Base-by-base conservation (phyloP, 495 filamentous ascomycete genomes). In the Neurospora discreta region DNA sequence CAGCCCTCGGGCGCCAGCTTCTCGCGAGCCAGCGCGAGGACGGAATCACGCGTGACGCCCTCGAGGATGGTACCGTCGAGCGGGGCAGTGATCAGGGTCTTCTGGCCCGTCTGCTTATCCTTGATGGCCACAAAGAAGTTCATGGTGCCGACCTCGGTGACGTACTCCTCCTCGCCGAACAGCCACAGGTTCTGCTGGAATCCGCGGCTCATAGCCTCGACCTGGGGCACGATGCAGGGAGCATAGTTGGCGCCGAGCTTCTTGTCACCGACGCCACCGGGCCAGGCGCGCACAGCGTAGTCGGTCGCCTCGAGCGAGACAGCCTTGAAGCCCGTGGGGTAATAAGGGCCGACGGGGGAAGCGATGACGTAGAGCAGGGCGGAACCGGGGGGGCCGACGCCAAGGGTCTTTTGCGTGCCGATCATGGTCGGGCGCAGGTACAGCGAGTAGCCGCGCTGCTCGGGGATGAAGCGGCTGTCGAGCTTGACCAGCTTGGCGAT, bases 121-220 rank as follows among this genome's bases (percentile, higher is more conserved):
- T 86, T 87, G 74, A 97, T 79, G 15, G 91, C 92, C 10, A 90
- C 88, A 78, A 98, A 99, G 73, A 99, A 88, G 81, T 99, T 99
- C 95, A 98, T 99, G 40, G 96, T 97, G 71, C 95, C 95, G 40
- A 95, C 95, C 82, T 99, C 95, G 40, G 96, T 99, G 42, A 97
- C 89, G 76, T 89, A 96, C 75, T 97, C 93, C 82, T 98, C 93
- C 73, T 95, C 90, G 40, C 92, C 93, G 77, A 98, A 98, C 40
- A 99, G 84, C 95, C 95, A 99, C 69, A 99, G 85, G 81, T 98
- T 98, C 86, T 99, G 95, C 81, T 99, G 95, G 87, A 92, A 97
- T 40, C 95, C 95, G 20, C 93, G 87, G 73, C 87, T 89, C 38
- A 95, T 94, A 20, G 95, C 95, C 80, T 97, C 86, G 71, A 94